Evolutionary conservation across 2,329 filamentous ascomycete species (phyloP), one percentile per base, ranked within the genome.

Genomic region (Escovopsis sp.): DNA sequence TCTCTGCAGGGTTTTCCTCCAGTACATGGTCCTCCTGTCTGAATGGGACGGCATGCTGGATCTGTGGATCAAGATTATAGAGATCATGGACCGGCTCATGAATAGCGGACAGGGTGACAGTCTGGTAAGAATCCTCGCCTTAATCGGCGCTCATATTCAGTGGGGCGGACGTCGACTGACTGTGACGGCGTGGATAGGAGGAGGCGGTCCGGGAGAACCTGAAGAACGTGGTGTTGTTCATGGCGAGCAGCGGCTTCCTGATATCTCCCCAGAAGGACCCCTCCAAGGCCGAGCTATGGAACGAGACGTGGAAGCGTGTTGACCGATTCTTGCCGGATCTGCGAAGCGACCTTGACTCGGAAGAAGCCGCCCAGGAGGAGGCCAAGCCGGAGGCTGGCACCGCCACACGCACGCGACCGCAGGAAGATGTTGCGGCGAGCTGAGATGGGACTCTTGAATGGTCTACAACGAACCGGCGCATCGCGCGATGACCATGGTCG

Each of bases 141-240:
- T 4, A 39, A 26, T 7, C 10, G 23, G 9, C 23, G 6, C 4
- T 23, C 23, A 23, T 6, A 33, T 6, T 30, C 9, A 26, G 36
- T 26, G 32, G 4, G 12, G 19, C 11, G n/a, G 6, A 26, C 15
- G 15, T 28, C 12, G 30, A 34, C 42, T 46, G 32, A 47, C 40
- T 12, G 28, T 11, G 23, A 23, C 23, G 23, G 26, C 23, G 34
- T 35, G 15, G 33, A 12, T 52, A 94, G 80, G 87, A 94, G 63
- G 91, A 98, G 67, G 89, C 91, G 11, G 87, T 96, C 3, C 84
- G 85, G 1, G 91, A 98, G 62, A 91, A 86, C 50, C 67, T 98
- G 45, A 98, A 98, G 65, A 98, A 98, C 51, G 87, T 96, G 41
- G 68, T 96, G 23, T 71, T 98, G 9, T 91, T 98, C 54, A 94